A percentile compares a stretch with the other conserved stretches of the same genome.
Conservation (phyloP, 352 stramenopile genomes). For the Pilasporangium apinafurcum region DNA sequence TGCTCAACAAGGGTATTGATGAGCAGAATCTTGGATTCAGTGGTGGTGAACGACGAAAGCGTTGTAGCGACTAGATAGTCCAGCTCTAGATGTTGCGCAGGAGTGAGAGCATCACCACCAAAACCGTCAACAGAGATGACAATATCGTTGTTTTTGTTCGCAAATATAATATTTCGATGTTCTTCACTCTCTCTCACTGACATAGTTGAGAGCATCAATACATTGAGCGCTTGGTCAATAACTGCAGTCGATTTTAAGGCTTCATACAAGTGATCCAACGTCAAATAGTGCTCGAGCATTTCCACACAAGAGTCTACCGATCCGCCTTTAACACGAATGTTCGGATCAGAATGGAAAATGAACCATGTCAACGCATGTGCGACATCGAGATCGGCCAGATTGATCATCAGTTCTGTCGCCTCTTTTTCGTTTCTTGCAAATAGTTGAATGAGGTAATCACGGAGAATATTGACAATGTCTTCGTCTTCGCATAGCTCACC, state of each 20-base stretch:
- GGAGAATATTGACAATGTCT: conserved; percentile 19
- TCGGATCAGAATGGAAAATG: conserved; percentile 44
- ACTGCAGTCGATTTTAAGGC: conserved; percentile 16
- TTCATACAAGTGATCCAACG: conserved; percentile 40
- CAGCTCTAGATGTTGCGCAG: conserved; percentile 5
- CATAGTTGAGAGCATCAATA: conserved; percentile 2
- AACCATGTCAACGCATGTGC: conserved; percentile 69
- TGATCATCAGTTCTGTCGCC: conserved; percentile 25
- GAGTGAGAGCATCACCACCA: conserved; percentile 1
- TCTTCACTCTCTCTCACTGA: conserved; percentile 10
- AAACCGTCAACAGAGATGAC: not conserved
- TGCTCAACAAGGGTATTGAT: conserved; percentile 6
- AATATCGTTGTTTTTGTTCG: conserved; percentile 19
- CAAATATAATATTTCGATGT: conserved; percentile 31
- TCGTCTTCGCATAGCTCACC: conserved; percentile 58
- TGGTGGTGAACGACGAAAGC: conserved; percentile 5
- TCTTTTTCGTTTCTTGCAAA: conserved; percentile 9
- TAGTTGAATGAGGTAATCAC: conserved; percentile 34
- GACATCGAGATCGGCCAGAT: conserved; percentile 66
- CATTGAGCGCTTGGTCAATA: conserved; percentile 2
- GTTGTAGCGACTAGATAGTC: conserved; percentile 10
- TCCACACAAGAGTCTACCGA: conserved; percentile 28
- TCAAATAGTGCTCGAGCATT: conserved; percentile 30
- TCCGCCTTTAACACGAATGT: conserved; percentile 6
- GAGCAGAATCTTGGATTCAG: conserved; percentile 1